Percentiles rank a stretch among this genome's conserved stretches.
phyloP scores from a whole-genome alignment of 1,284 basidiomycete genomes.

The Ustanciosporium gigantosporum region DNA sequence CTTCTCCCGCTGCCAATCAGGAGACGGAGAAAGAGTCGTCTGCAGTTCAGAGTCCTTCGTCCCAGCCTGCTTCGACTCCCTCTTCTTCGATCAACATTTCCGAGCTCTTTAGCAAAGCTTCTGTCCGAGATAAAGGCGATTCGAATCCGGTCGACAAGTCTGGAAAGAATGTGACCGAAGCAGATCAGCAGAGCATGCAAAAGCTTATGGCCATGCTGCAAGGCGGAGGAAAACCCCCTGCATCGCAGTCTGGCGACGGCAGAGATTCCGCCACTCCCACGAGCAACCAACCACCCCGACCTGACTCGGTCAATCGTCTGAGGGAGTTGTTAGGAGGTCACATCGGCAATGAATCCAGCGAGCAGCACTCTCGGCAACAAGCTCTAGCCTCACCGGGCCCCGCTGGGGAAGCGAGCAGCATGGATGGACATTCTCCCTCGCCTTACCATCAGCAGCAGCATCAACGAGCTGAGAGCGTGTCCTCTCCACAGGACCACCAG shows the following conservation, averaged over 20 bases:
- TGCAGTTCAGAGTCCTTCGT: constrained; percentile 7
- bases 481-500: constrained; percentile 19
- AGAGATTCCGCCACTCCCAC: not conserved
- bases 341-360: not conserved
- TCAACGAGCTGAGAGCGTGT: constrained; percentile 28
- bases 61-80: constrained; percentile 3
- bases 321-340: constrained; percentile 20
- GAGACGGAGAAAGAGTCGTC: not conserved
- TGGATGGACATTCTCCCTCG: constrained; percentile 25
- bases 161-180: constrained; percentile 40
- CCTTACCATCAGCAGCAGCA: constrained; percentile 27
- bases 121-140: constrained; percentile 19
- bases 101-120: constrained; percentile 33
- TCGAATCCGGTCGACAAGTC: constrained; percentile 8
- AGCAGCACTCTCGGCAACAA: not conserved
- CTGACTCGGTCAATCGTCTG: constrained; percentile 17
- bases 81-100: constrained; percentile 38
- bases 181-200: constrained; percentile 58
- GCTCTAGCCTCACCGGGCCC: constrained; percentile 8
- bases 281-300: not conserved
- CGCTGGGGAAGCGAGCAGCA: constrained; percentile 11
- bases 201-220: constrained; percentile 59
- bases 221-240: constrained; percentile 16
- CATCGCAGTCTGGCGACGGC: not conserved
- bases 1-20: not conserved